Base-by-base conservation (phyloP, 2,329 filamentous ascomycete genomes). In the Akanthomyces lecanii region DNA sequence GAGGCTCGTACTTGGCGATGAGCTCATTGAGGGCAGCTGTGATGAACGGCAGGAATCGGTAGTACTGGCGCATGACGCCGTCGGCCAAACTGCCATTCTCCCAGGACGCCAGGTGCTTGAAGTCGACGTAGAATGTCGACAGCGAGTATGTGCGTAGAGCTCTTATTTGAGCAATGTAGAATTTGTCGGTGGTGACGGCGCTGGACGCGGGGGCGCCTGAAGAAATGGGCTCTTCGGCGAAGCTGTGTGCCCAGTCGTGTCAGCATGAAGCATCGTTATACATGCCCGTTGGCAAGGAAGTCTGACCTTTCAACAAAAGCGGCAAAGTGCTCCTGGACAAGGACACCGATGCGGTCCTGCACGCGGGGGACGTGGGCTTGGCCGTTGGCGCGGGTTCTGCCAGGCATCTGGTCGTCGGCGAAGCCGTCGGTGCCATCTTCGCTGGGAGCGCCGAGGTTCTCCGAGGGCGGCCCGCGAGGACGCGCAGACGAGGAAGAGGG, bases 21-120 rank as follows among this genome's bases (percentile, higher is more conserved):
- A 96, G 86, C 71, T 92, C 96, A 78, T 99, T 92, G 50, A 99
- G 81, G 30, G 89, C 93, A 66, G 90, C 87, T 25, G 90, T 92
- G 71, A 99, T 85, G 74, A 95, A 99, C 3, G 95, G 95, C 28
- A 96, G 83, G 74, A 97, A 97, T 68, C 95, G 91, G 76, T 97
- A 98, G 80, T 97, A 98, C 72, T 96, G 90, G 69, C 87, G 88
- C 67, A 92, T 89, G 66, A 98, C 89, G 57, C 92, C 94, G 65
- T 91, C 88, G 48, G 94, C 92, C 59, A 99, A 80, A 63, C 90
- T 88, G 60, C 90, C 91, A 68, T 93, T 89, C 70, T 90, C 87
- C 74, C 88, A 89, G 42, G 86, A 83, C 63, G 87, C 84, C 36
- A 99, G 80, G 75, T 99, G 95, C 67, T 88, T 91, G 77, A 88